Percentiles rank a stretch among this genome's conserved stretches.
Conservation (phyloP, 148 eudicot genomes). For the Nepenthes gracilis region DNA sequence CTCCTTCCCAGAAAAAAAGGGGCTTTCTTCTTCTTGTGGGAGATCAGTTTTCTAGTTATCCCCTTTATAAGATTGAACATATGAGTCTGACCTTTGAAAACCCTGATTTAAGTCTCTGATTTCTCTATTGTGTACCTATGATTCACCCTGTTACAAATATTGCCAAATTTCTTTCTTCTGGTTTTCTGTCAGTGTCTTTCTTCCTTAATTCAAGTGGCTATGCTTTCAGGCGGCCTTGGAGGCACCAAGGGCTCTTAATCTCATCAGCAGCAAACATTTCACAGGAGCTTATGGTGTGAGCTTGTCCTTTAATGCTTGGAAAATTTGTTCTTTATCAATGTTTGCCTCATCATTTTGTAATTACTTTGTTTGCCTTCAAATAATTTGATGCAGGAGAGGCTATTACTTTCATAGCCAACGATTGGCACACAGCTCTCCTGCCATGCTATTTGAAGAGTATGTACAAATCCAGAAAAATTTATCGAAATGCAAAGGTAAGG, state of each 20-base stretch:
- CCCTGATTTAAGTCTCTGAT: too few relatives aligned
- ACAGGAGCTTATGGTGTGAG: slow-evolving; percentile 77
- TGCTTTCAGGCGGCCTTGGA: slow-evolving; percentile 78
- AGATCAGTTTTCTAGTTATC: too few relatives aligned
- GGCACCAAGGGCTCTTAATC: slow-evolving; percentile 76
- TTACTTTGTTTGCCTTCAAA: neutral
- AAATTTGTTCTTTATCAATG: neutral
- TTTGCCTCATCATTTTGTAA: neutral
- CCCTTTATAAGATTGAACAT: too few relatives aligned
- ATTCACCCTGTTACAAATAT: too few relatives aligned
- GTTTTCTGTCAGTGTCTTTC: too few relatives aligned
- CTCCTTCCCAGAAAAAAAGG: too few relatives aligned
- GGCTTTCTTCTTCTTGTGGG: too few relatives aligned
- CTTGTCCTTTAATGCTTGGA: neutral
- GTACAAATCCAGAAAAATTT: slow-evolving; percentile 61
- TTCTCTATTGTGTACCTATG: too few relatives aligned
- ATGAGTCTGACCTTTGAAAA: too few relatives aligned
- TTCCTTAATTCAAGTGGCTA: neutral
- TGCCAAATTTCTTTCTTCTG: too few relatives aligned
- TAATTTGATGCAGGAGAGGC: slow-evolving; percentile 52
- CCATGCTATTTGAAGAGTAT: slow-evolving; percentile 73
- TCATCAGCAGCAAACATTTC: slow-evolving; percentile 43
- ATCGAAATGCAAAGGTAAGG: slow-evolving; percentile 60
- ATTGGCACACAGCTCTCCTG: slow-evolving; percentile 89
- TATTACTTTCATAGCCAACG: slow-evolving; percentile 79